Evolutionary conservation across 768 basidiomycete species (phyloP).

Genomic region (Calocybe gangraenosa): DNA sequence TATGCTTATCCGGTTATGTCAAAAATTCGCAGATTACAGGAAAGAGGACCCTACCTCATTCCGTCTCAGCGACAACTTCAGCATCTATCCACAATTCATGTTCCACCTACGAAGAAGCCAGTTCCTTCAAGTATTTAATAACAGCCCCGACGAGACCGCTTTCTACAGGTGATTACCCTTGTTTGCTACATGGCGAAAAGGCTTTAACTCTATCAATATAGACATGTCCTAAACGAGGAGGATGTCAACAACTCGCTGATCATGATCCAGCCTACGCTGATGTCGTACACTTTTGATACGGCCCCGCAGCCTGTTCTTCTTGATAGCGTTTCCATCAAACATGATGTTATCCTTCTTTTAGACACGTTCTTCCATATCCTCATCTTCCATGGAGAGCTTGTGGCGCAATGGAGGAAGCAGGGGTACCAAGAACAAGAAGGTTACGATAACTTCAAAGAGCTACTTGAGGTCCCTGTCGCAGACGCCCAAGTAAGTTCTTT

Average conservation of each 20-base stretch:
- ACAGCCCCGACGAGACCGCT: slow-evolving; percentile 98
- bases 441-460: slow-evolving; percentile 96
- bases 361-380: slow-evolving; percentile 99
- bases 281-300: slow-evolving; percentile 95
- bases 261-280: slow-evolving; percentile 99
- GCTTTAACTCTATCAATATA: slow-evolving; percentile 22
- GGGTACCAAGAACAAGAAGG: slow-evolving; percentile 99
- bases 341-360: slow-evolving; percentile 91
- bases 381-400: slow-evolving; percentile 97
- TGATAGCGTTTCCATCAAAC: slow-evolving; percentile 96
- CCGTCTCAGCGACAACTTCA: slow-evolving; percentile 91
- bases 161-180: slow-evolving; percentile 75
- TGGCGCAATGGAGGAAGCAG: slow-evolving; percentile 97
- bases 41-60: slow-evolving; percentile 97
- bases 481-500: slow-evolving; percentile 73
- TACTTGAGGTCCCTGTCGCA: slow-evolving; percentile 78
- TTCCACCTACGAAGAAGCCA: slow-evolving; percentile 97
- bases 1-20: slow-evolving; percentile 97
- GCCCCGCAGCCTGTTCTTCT: slow-evolving; percentile 91
- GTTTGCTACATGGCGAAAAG: background rate
- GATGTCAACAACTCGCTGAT: slow-evolving; percentile 99
- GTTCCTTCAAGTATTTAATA: slow-evolving; percentile 99
- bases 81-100: slow-evolving; percentile 99
- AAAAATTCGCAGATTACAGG: slow-evolving; percentile 98
- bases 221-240: slow-evolving; percentile 93